Conservation (phyloP, 1,284 basidiomycete species). For the Caloboletus inedulis region DNA sequence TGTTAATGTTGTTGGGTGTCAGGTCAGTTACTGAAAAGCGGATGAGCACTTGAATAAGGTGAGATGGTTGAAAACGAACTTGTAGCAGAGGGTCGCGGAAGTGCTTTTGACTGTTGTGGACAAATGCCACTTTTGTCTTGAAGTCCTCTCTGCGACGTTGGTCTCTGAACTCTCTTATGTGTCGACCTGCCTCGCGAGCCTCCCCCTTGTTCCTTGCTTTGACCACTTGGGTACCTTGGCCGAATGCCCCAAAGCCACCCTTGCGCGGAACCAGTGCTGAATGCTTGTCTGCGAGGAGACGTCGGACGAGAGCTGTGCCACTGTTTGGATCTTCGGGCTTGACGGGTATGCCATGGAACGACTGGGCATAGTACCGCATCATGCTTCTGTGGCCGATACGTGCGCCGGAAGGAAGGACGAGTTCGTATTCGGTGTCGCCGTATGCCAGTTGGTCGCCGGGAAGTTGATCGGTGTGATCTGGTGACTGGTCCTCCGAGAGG, state of each 20-base stretch:
- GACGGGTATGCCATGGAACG: slow-evolving; percentile 46
- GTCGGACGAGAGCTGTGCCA: slow-evolving; percentile 69
- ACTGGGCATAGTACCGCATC: slow-evolving; percentile 86
- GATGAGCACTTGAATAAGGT: slow-evolving; percentile 2
- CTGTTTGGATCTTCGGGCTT: slow-evolving; percentile 62
- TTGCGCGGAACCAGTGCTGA: slow-evolving; percentile 79
- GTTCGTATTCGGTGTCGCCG: slow-evolving; percentile 79
- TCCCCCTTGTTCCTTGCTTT: slow-evolving; percentile 94
- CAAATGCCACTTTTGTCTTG: slow-evolving; percentile 77
- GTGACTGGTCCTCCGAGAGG: slow-evolving; percentile 39
- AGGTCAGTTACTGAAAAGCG: slow-evolving; percentile 15
- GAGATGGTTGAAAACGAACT: slow-evolving; percentile 33
- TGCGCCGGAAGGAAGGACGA: slow-evolving; percentile 92
- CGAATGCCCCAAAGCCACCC: slow-evolving; percentile 84
- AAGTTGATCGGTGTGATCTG: slow-evolving; percentile 44
- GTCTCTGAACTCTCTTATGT: slow-evolving; percentile 85
- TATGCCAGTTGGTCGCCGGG: slow-evolving; percentile 59
- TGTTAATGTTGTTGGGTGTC: slow-evolving; percentile 6
- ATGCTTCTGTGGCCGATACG: slow-evolving; percentile 91
- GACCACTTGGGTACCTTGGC: slow-evolving; percentile 75
- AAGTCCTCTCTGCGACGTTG: slow-evolving; percentile 76
- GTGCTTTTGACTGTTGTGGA: slow-evolving; percentile 88
- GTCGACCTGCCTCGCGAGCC: slow-evolving; percentile 87
- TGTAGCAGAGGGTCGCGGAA: slow-evolving; percentile 56
- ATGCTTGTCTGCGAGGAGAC: slow-evolving; percentile 76